These are phyloP conservation scores for Mycena olivaceomarginata DNA, from an alignment of 768 basidiomycete species.

Conservation along the genomic window DNA sequence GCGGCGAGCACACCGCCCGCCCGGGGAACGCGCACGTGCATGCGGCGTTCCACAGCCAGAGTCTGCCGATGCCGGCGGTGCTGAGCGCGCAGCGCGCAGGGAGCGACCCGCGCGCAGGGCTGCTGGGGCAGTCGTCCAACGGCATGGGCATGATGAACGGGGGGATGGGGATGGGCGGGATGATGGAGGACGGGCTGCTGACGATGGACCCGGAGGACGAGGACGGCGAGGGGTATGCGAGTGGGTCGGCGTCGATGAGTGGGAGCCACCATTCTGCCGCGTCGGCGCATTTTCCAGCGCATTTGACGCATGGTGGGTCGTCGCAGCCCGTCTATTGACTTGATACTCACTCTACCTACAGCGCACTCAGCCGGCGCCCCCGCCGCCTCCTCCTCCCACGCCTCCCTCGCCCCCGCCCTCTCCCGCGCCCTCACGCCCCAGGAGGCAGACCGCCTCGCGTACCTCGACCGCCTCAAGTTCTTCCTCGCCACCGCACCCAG, in stretches of 20 bases:
- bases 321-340: too few relatives aligned
- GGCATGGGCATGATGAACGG: conserved; percentile 8
- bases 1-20: conserved; percentile 69
- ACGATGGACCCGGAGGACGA: conserved; percentile 39
- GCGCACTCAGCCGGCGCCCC: too few relatives aligned
- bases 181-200: conserved; percentile 28
- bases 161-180: not conserved
- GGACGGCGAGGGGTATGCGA: not conserved
- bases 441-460: conserved; percentile 83
- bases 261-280: not conserved
- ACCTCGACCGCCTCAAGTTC: conserved; percentile 90
- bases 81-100: conserved; percentile 8
- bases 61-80: conserved; percentile 35
- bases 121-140: not conserved
- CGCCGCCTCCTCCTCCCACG: too few relatives aligned
- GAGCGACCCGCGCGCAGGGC: not conserved
- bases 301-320: not conserved
- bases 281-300: not conserved
- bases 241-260: not conserved
- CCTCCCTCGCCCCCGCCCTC: conserved; percentile 54
- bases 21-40: conserved; percentile 70
- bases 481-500: conserved; percentile 92
- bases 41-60: conserved; percentile 61
- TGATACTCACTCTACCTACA: too few relatives aligned
- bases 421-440: conserved; percentile 75